These are phyloP conservation scores for Nitzschia putrida DNA, from an alignment of 108 stramenopile genomes.

Conservation along the genomic window DNA sequence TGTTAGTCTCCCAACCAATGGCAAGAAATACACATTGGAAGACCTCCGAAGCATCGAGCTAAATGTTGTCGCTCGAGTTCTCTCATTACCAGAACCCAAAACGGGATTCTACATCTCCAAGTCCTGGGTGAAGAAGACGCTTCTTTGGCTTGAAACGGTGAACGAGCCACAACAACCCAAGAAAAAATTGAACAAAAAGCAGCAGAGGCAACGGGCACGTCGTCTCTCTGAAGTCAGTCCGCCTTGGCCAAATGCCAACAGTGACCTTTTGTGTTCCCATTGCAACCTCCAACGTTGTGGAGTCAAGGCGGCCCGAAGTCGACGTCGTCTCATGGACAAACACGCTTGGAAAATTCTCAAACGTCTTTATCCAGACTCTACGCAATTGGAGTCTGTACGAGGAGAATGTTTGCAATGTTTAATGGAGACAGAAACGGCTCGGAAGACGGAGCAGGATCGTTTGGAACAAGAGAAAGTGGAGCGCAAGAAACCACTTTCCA, in stretches of 20 bases:
- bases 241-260: slow-evolving; percentile 83
- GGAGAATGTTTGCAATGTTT: slow-evolving; percentile 79
- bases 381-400: slow-evolving; percentile 44
- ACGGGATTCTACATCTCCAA: slow-evolving; percentile 80
- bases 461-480: slow-evolving; percentile 58
- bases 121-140: slow-evolving; percentile 80
- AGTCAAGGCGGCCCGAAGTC: slow-evolving; percentile 70
- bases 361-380: slow-evolving; percentile 81
- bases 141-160: slow-evolving; percentile 83
- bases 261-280: slow-evolving; percentile 69
- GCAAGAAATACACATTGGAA: slow-evolving; percentile 59
- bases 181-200: slow-evolving; percentile 81
- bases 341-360: slow-evolving; percentile 86
- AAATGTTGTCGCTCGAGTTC: slow-evolving; percentile 82
- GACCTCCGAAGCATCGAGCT: slow-evolving; percentile 87
- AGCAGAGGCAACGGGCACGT: slow-evolving; percentile 68
- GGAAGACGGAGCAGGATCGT: slow-evolving; percentile 54
- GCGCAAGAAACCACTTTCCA: slow-evolving; percentile 63
- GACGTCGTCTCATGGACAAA: slow-evolving; percentile 75
- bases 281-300: slow-evolving; percentile 47
- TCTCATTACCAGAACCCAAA: slow-evolving; percentile 78
- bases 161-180: slow-evolving; percentile 60
- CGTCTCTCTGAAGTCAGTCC: slow-evolving; percentile 73
- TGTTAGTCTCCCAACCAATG: slow-evolving; percentile 44
- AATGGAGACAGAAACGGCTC: slow-evolving; percentile 64